A percentile compares a stretch with the other conserved stretches of the same genome.
Conservation (phyloP, 306 rosid genomes). For the Rosa lucieae region DNA sequence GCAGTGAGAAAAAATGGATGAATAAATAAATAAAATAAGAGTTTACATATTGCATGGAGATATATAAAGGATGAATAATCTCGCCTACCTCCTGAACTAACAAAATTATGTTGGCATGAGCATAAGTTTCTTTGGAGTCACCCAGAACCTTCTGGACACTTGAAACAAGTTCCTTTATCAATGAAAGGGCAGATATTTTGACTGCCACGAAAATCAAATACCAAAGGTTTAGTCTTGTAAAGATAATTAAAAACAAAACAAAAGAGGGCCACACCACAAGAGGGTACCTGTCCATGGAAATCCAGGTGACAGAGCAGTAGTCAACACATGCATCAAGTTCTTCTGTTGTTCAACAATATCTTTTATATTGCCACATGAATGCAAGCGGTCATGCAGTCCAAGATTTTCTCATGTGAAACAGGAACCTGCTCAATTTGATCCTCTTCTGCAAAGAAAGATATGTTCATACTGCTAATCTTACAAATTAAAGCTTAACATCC, state of each 20-base stretch:
- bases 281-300: conserved; percentile 86
- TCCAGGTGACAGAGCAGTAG: conserved; percentile 53
- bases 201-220: conserved; percentile 48
- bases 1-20: neutral
- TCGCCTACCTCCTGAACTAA: conserved; percentile 65
- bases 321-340: conserved; percentile 53
- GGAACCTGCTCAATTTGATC: conserved; percentile 47
- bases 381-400: conserved; percentile 81
- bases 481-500: neutral
- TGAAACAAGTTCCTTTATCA: conserved; percentile 75
- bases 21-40: neutral
- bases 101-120: conserved; percentile 41
- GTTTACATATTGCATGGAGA: conserved; percentile 20
- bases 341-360: conserved; percentile 72
- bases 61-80: conserved; percentile 22
- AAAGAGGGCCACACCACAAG: conserved; percentile 7
- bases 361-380: conserved; percentile 67
- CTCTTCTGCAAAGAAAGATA: conserved; percentile 40
- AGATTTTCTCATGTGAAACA: conserved; percentile 69
- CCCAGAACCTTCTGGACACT: conserved; percentile 46
- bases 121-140: conserved; percentile 39
- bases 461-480: neutral
- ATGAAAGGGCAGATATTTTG: conserved; percentile 67
- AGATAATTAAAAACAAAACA: neutral
- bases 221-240: conserved; percentile 15